Evolutionary conservation across 2,329 filamentous ascomycete species (phyloP), one percentile per base, ranked within the genome.

Genomic region (Fusarium devonianum): DNA sequence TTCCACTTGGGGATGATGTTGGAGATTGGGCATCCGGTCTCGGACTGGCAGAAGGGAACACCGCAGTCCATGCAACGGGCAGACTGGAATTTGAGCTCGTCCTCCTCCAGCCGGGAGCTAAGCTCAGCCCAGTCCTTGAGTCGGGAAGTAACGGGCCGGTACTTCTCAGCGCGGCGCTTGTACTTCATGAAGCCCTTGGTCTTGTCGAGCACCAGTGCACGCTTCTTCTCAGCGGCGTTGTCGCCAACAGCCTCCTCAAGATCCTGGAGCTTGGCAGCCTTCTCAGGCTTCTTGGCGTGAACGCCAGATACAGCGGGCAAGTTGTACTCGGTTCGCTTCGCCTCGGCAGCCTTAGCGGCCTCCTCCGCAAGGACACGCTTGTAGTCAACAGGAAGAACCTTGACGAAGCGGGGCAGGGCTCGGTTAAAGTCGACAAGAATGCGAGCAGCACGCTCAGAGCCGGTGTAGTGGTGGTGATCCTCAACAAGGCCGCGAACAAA

Each of bases 1-100:
- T 95, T 96, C 90, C 90, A 96, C 65, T 97, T 97, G 48, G 93
- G 93, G 66, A 97, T 97, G 69, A 97, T 95, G 77, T 97, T 97
- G 63, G 87, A 92, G 72, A 97, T 97, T 2, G 93, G 93, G 71
- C 93, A 97, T 37, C 93, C 93, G 58, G 90, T 92, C 64, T 97
- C 93, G 14, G 92, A 96, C 73, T 97, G 93, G 67, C 93, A 97
- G 82, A 97, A 97, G 2, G 93, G 93, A 53, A 97, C 92, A 84
- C 93, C 93, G 55, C 93, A 97, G 76, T 97, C 93, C 93, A 97
- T 97, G 79, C 93, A 97, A 60, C 93, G 90, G 53, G 93, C 93
- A 35, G 92, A 88, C 75, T 97, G 93, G 69, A 96, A 97, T 78
- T 97, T 97, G 59, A 97, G 85, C 76, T 96, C 92, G 63, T 97